A percentile compares a stretch with the other conserved stretches of the same genome.
phyloP scores from a whole-genome alignment of 345 rosid species.

The Passiflora organensis region DNA sequence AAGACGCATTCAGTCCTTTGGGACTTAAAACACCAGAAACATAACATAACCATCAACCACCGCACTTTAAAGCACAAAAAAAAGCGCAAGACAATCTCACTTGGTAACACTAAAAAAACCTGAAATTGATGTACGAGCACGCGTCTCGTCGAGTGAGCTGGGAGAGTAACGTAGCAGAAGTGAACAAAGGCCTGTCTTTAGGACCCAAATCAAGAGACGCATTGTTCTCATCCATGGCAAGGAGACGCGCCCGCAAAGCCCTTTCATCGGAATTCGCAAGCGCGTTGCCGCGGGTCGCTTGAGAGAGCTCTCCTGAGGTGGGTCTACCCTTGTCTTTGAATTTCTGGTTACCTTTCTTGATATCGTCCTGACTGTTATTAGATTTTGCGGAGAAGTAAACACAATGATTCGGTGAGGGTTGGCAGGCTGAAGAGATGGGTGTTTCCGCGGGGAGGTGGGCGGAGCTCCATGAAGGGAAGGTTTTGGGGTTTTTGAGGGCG shows the following conservation, averaged over 20 bases:
- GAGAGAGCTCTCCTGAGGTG: constrained; percentile 25
- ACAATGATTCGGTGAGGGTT: background rate
- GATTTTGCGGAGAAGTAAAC: background rate
- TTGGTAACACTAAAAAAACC: constrained; percentile 20
- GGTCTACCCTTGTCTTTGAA: constrained; percentile 17
- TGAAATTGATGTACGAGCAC: constrained; percentile 73
- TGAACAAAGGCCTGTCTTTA: constrained; percentile 67
- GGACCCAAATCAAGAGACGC: constrained; percentile 69
- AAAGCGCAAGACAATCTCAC: too few relatives aligned
- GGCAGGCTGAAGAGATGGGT: background rate
- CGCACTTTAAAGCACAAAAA: background rate
- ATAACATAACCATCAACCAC: background rate
- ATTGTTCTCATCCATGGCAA: constrained; percentile 59
- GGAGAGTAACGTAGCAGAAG: constrained; percentile 55
- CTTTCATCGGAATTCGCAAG: constrained; percentile 30
- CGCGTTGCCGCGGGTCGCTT: constrained; percentile 29
- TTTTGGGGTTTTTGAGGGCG: constrained; percentile 2
- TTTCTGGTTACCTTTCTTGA: constrained; percentile 41
- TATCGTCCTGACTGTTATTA: background rate
- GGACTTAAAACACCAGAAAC: constrained; percentile 27
- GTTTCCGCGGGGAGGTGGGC: background rate
- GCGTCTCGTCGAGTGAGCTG: constrained; percentile 54
- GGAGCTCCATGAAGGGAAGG: too few relatives aligned
- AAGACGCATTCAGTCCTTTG: constrained; percentile 42
- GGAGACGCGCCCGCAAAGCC: constrained; percentile 46